A percentile compares a stretch with the other conserved stretches of the same genome.
These are phyloP conservation scores for Psilocybe cyanescens DNA, from an alignment of 768 basidiomycete genomes.

Conservation along the genomic window DNA sequence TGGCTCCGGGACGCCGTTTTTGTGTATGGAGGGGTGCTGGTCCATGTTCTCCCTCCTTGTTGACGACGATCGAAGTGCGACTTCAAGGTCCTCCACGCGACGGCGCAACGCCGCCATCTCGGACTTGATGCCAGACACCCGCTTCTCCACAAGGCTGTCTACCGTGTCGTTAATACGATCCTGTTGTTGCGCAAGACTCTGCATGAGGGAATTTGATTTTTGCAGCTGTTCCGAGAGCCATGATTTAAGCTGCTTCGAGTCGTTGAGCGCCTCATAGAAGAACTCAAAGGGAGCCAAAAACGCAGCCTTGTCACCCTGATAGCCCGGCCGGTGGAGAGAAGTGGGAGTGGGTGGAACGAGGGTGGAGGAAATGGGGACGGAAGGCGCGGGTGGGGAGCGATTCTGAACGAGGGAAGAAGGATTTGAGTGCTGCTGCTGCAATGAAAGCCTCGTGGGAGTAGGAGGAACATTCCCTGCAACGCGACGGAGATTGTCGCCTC, in stretches of 20 bases:
- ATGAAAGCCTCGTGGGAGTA: conserved; percentile 58
- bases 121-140: conserved; percentile 56
- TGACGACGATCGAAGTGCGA: conserved; percentile 34
- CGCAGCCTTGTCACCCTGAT: conserved; percentile 67
- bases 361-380: conserved; percentile 60
- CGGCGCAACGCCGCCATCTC: conserved; percentile 65
- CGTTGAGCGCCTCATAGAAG: conserved; percentile 85
- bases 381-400: conserved; percentile 46
- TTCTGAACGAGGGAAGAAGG: conserved; percentile 27
- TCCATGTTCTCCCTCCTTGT: conserved; percentile 5
- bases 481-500: conserved; percentile 48
- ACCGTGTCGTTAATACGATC: conserved; percentile 65
- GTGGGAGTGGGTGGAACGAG: conserved; percentile 73
- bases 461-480: conserved; percentile 70
- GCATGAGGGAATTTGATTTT: conserved; percentile 59
- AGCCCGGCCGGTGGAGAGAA: conserved; percentile 63
- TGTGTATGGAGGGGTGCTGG: background rate
- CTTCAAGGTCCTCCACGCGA: conserved; percentile 74
- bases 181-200: conserved; percentile 59
- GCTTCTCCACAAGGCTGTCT: conserved; percentile 63
- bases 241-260: conserved; percentile 75
- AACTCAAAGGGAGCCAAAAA: conserved; percentile 83
- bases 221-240: conserved; percentile 79
- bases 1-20: conserved; percentile 18
- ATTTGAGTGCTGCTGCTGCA: conserved; percentile 1